These are phyloP conservation scores for Phytophthora pistaciae DNA, from an alignment of 352 stramenopile genomes.

Conservation along the genomic window DNA sequence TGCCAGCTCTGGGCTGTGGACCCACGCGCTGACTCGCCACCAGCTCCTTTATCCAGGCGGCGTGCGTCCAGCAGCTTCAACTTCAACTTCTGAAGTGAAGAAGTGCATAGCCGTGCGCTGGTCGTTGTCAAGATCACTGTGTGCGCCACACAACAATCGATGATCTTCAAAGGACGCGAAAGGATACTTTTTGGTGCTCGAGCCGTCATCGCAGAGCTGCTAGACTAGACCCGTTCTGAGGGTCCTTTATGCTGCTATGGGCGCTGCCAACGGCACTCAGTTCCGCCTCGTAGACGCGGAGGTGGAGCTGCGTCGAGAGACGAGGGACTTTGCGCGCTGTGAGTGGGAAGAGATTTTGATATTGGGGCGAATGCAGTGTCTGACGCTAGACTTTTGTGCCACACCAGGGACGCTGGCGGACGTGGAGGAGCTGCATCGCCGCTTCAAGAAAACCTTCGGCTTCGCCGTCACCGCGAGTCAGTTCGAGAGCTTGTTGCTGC, in stretches of 20 bases:
- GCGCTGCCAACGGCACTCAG: conserved; percentile 55
- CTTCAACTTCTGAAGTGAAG: conserved; percentile 25
- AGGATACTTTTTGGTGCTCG: conserved; percentile 25
- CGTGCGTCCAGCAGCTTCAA: conserved; percentile 6
- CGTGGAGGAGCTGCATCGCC: conserved; percentile 62
- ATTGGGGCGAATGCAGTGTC: not conserved
- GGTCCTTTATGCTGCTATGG: conserved; percentile 39
- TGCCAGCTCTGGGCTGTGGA: not conserved
- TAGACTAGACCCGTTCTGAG: not conserved
- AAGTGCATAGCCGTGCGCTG: not conserved
- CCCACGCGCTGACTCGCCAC: not conserved
- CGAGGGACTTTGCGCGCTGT: conserved; percentile 84
- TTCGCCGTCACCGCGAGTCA: conserved; percentile 80
- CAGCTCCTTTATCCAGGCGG: not conserved
- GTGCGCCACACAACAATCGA: conserved; percentile 20
- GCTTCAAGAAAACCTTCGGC: conserved; percentile 81
- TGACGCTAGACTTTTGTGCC: not conserved
- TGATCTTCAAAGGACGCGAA: conserved; percentile 28
- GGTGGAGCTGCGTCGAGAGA: conserved; percentile 77
- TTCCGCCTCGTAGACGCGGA: conserved; percentile 65
- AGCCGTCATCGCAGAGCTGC: not conserved
- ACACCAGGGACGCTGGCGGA: conserved; percentile 71
- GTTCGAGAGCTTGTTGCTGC: conserved; percentile 75
- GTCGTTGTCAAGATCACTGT: not conserved
- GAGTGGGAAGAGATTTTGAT: conserved; percentile 6